Conservation (phyloP, 495 filamentous ascomycete genomes). For the Aspergillus bertholletiae region DNA sequence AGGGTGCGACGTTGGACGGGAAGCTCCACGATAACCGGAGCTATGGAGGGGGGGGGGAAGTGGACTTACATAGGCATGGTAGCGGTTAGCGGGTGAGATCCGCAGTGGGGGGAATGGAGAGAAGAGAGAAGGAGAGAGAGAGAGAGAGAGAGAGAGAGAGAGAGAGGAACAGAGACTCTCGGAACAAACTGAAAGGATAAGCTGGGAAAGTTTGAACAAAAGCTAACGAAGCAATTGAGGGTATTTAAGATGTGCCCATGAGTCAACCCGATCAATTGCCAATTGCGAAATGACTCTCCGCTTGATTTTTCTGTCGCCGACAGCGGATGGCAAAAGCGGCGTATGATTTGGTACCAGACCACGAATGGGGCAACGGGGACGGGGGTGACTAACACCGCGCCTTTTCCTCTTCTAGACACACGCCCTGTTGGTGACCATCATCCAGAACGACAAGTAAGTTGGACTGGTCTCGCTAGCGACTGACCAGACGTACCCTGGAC, state of each 20-base stretch:
- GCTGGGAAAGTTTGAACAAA: neutral
- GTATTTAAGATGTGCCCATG: neutral
- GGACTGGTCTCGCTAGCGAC: no score
- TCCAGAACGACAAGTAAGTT: no score
- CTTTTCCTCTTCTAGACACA: no score
- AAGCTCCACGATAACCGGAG: neutral
- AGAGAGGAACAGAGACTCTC: neutral
- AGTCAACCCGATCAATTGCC: slow-evolving; percentile 3
- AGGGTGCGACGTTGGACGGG: neutral
- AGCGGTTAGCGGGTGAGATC: slow-evolving; percentile 11
- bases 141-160: slow-evolving; percentile 1
- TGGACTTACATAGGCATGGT: slow-evolving; percentile 39
- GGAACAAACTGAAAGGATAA: neutral
- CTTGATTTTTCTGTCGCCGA: neutral
- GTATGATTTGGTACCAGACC: neutral
- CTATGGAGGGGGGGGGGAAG: neutral
- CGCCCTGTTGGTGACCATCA: no score
- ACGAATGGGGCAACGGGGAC: no score
- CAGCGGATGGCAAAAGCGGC: neutral
- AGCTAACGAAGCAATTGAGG: neutral
- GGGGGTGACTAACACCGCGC: no score
- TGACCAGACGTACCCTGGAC: no score
- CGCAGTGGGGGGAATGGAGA: slow-evolving; percentile 16
- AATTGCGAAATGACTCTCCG: neutral
- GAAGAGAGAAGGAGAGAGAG: neutral